phyloP scores from a whole-genome alignment of 225 moss, liverwort and hornwort species.

The Polytrichum commune region DNA sequence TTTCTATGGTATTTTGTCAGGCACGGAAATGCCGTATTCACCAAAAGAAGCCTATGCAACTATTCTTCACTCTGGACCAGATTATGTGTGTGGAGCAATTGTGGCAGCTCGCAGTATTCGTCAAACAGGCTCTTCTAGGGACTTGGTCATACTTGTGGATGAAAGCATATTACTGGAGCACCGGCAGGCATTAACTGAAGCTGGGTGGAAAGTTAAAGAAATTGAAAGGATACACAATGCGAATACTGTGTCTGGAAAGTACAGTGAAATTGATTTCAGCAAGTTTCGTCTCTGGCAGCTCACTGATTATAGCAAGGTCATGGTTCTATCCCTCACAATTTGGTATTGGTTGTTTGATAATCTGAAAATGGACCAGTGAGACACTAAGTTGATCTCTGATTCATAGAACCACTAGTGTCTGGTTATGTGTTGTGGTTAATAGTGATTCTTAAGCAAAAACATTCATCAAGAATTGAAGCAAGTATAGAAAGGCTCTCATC shows the following conservation, averaged over 20 bases:
- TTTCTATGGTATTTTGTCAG: slow-evolving; percentile 5
- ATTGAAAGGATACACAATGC: slow-evolving; percentile 53
- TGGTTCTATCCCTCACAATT: background rate
- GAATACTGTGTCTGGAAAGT: slow-evolving; percentile 29
- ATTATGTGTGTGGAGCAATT: slow-evolving; percentile 70
- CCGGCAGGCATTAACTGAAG: slow-evolving; percentile 37
- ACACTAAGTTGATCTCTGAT: no score
- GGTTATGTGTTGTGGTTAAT: background rate
- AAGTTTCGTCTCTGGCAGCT: slow-evolving; percentile 74
- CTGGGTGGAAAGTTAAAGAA: slow-evolving; percentile 64
- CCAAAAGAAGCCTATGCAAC: slow-evolving; percentile 59
- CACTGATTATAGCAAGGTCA: slow-evolving; percentile 56
- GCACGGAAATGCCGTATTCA: slow-evolving; percentile 7
- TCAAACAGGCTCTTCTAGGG: slow-evolving; percentile 37
- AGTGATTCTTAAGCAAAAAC: slow-evolving; percentile 1
- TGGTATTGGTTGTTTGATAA: no score
- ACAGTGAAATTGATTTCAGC: slow-evolving; percentile 59
- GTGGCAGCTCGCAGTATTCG: slow-evolving; percentile 64
- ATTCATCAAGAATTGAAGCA: background rate
- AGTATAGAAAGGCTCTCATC: no score
- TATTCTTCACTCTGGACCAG: slow-evolving; percentile 52
- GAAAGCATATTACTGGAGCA: slow-evolving; percentile 42
- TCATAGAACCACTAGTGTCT: background rate
- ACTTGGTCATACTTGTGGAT: slow-evolving; percentile 65
- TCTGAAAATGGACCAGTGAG: no score